These are phyloP conservation scores for Schizosaccharomyces versatilis DNA, from an alignment of 1,139 yeast genomes.

Conservation along the genomic window DNA sequence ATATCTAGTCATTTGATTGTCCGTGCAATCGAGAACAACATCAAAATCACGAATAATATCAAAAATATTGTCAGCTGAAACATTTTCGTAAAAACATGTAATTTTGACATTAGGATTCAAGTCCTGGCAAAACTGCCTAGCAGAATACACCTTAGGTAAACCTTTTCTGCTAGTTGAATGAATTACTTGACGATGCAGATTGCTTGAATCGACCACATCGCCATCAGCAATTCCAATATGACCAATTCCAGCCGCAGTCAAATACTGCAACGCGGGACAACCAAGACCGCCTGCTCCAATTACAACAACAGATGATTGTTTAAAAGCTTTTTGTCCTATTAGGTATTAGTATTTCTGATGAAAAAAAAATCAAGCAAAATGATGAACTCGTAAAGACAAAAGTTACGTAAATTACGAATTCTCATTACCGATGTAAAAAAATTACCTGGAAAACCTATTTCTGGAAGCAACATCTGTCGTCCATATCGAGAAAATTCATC, in stretches of 20 bases:
- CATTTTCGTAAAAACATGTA: slow-evolving; percentile 29
- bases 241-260: slow-evolving; percentile 80
- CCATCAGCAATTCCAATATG: slow-evolving; percentile 66
- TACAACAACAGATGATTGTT: slow-evolving; percentile 39
- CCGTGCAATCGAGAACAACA: slow-evolving; percentile 76
- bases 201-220: slow-evolving; percentile 64
- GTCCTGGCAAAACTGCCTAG: slow-evolving; percentile 29
- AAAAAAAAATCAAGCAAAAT: too few species aligned
- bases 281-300: slow-evolving; percentile 97
- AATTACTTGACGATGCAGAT: slow-evolving; percentile 71
- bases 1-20: slow-evolving; percentile 72
- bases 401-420: too few species aligned
- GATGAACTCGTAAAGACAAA: too few species aligned
- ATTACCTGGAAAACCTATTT: slow-evolving; percentile 31
- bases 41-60: slow-evolving; percentile 43
- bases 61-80: slow-evolving; percentile 39
- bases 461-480: slow-evolving; percentile 83
- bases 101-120: slow-evolving; percentile 51
- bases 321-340: slow-evolving; percentile 37
- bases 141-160: slow-evolving; percentile 53
- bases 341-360: slow-evolving; percentile 2
- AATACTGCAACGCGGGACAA: slow-evolving; percentile 68
- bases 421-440: neutral
- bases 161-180: slow-evolving; percentile 54
- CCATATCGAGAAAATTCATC: slow-evolving; percentile 70